Percentiles rank a stretch among this genome's conserved stretches.
Conservation (phyloP, 441 rosid species). For the Populus hybrid region DNA sequence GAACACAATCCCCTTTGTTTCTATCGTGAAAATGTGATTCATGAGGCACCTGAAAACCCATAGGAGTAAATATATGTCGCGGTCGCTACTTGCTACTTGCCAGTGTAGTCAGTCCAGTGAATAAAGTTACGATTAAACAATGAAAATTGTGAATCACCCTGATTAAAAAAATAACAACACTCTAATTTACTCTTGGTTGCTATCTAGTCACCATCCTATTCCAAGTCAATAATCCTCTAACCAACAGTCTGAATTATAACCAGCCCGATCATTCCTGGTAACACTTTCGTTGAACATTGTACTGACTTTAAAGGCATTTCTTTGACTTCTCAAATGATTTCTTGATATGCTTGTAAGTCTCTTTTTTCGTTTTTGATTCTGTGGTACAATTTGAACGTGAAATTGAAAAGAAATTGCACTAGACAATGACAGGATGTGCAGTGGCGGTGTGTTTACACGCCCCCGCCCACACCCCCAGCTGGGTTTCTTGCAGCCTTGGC, state of each 20-base stretch:
- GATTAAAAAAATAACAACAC: not conserved
- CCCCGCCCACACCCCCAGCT: not conserved
- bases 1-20: not conserved
- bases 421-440: not conserved
- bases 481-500: not conserved
- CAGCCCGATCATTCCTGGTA: not conserved
- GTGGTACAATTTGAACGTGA: not conserved
- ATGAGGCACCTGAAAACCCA: not conserved
- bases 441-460: constrained; percentile 4
- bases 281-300: constrained; percentile 5
- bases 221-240: constrained; percentile 20
- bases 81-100: not conserved
- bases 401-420: not conserved
- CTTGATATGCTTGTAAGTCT: not conserved
- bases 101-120: not conserved
- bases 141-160: not conserved
- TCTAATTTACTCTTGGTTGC: not conserved
- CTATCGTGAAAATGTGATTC: not conserved
- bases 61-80: not conserved
- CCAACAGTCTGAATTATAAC: not conserved
- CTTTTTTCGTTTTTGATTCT: not conserved
- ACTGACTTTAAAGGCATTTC: constrained; percentile 24
- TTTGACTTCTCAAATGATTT: constrained; percentile 17
- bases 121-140: not conserved
- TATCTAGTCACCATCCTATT: constrained; percentile 1